A percentile compares a stretch with the other conserved stretches of the same genome.
Evolutionary conservation across 345 rosid genomes (phyloP).

Genomic region (Pelargonium nanum): DNA sequence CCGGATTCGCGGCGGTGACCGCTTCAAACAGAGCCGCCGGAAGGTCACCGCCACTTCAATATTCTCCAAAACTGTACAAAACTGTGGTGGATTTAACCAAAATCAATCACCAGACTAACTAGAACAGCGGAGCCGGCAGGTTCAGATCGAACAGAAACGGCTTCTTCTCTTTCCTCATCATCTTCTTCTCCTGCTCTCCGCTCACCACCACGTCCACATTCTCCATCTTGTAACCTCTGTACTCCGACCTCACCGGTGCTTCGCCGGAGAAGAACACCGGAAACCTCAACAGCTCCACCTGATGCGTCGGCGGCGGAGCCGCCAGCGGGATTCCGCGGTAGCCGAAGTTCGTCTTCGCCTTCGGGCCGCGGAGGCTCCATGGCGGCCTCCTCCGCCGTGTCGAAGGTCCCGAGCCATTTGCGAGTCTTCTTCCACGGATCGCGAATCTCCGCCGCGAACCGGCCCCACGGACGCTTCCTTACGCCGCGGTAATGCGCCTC

Average conservation of each 20-base stretch:
- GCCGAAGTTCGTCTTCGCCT: slow-evolving; percentile 7
- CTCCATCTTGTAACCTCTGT: not conserved
- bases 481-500: not conserved
- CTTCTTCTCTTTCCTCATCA: slow-evolving; percentile 1
- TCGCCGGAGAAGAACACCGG: not conserved
- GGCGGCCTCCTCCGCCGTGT: slow-evolving; percentile 8
- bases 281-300: not conserved
- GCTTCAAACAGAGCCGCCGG: slow-evolving; percentile 12
- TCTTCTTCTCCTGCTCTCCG: not conserved
- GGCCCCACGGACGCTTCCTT: slow-evolving; percentile 6
- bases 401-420: slow-evolving; percentile 3
- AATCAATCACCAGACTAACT: too few relatives aligned
- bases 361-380: slow-evolving; percentile 1
- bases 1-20: not conserved
- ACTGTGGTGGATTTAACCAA: too few relatives aligned
- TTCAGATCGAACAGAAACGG: slow-evolving; percentile 10
- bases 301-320: not conserved
- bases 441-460: slow-evolving; percentile 8
- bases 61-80: too few relatives aligned
- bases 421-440: slow-evolving; percentile 8
- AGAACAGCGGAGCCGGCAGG: slow-evolving; percentile 13
- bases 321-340: not conserved
- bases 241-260: slow-evolving; percentile 3
- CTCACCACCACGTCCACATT: slow-evolving; percentile 3
- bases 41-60: too few relatives aligned